Evolutionary conservation across 345 rosid species (phyloP).

Genomic region (Cardiospermum halicacabum): DNA sequence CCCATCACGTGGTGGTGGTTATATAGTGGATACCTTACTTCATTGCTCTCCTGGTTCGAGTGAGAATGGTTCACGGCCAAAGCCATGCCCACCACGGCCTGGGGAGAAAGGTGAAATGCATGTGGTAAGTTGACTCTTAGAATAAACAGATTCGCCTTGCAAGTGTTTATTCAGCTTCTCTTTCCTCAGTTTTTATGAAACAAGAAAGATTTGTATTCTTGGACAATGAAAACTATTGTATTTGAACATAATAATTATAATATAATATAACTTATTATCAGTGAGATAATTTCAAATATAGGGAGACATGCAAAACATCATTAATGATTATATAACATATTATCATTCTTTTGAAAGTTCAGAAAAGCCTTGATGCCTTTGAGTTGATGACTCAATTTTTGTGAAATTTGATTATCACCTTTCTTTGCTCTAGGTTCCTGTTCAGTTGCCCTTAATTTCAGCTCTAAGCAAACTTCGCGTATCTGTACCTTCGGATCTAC

Average conservation of each 20-base stretch:
- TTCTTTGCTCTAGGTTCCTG: slow-evolving; percentile 67
- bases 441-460: slow-evolving; percentile 80
- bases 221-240: too few species aligned
- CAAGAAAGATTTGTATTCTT: too few species aligned
- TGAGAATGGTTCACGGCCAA: slow-evolving; percentile 83
- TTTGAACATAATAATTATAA: too few species aligned
- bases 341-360: too few species aligned
- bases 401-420: slow-evolving; percentile 16
- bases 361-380: background rate
- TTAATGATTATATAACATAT: too few species aligned
- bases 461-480: slow-evolving; percentile 74
- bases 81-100: slow-evolving; percentile 85
- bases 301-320: too few species aligned
- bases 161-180: too few species aligned
- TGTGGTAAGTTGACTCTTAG: slow-evolving; percentile 60
- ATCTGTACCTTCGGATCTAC: slow-evolving; percentile 83
- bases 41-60: slow-evolving; percentile 80
- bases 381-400: slow-evolving; percentile 1
- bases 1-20: slow-evolving; percentile 64
- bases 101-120: slow-evolving; percentile 99
- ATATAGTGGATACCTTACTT: slow-evolving; percentile 89
- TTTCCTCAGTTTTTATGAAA: too few species aligned
- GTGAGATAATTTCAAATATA: too few species aligned
- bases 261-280: too few species aligned
- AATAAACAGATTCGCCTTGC: background rate